These are phyloP conservation scores for Lactifluus piperatus DNA, from an alignment of 768 basidiomycete species.

Conservation along the genomic window DNA sequence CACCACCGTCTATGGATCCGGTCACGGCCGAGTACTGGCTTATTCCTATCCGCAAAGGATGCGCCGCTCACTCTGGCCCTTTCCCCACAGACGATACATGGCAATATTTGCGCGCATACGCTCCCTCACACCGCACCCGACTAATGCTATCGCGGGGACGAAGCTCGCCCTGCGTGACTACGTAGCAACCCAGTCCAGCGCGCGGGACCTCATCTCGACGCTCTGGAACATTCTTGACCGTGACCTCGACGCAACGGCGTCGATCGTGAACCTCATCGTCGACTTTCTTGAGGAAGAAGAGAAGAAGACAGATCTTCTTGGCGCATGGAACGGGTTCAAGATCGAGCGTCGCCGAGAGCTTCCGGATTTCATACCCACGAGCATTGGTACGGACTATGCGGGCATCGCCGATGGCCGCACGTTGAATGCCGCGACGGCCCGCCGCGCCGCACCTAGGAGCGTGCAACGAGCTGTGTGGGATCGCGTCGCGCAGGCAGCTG, in stretches of 20 bases:
- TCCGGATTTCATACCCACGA: slow-evolving; percentile 59
- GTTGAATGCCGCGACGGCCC: slow-evolving; percentile 72
- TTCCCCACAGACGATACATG: slow-evolving; percentile 49
- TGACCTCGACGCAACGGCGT: slow-evolving; percentile 63
- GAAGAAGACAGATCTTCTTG: slow-evolving; percentile 67
- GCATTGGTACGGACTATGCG: slow-evolving; percentile 59
- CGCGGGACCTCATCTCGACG: slow-evolving; percentile 79
- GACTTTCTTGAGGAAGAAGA: slow-evolving; percentile 79
- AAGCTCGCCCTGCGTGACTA: slow-evolving; percentile 76
- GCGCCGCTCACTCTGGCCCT: neutral
- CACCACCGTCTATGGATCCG: slow-evolving; percentile 42
- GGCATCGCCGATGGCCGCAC: slow-evolving; percentile 77
- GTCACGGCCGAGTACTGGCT: slow-evolving; percentile 43
- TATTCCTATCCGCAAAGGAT: neutral
- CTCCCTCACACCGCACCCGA: slow-evolving; percentile 46
- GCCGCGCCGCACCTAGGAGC: slow-evolving; percentile 37
- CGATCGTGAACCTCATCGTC: slow-evolving; percentile 62
- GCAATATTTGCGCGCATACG: slow-evolving; percentile 58
- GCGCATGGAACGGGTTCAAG: slow-evolving; percentile 77
- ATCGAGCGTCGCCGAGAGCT: slow-evolving; percentile 85
- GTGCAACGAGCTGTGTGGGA: slow-evolving; percentile 72
- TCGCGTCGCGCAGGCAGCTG: slow-evolving; percentile 78
- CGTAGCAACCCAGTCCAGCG: slow-evolving; percentile 63
- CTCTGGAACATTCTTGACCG: slow-evolving; percentile 73
- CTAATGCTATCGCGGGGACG: slow-evolving; percentile 49